Evolutionary conservation across 225 moss, liverwort and hornwort genomes (phyloP), one percentile per base, ranked within the genome.

Genomic region (Neckera pumila): DNA sequence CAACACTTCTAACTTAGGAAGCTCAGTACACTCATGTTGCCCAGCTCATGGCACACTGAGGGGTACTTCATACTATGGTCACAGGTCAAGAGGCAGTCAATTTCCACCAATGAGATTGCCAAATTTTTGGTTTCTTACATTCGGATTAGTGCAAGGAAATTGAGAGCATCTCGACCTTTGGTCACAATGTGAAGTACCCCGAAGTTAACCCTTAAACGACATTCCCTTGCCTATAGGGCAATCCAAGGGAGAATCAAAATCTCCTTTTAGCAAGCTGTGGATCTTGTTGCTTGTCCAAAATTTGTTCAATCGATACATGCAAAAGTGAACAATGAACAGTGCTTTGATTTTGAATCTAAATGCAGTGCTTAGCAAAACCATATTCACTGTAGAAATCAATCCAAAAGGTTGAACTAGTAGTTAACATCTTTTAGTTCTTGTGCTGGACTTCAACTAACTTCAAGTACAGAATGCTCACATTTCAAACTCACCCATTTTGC

Each of bases 371-470:
- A 0, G 0, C 38, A 67, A 13, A 38, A 7, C 38, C 38, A 38
- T 38, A 23, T 22, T 7, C 22, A 38, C 1, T 12, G 23, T 38
- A 69, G 38, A 38, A 38, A 23, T 69, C 7, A 0, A 7, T 38
- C 2, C 4, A 21, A 2, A n/a, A 66, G 12, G 66, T 66, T 66
- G 21, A 66, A 36, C 56, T 4, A n/a, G 67, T 22, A 13, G 22
- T 22, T 25, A 5, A 9, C 9, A 42, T 26, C 42, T 42, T 16
- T 5, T 43, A 16, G 28, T 10, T 43, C 72, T 43, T 28, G 3
- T 43, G 28, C 17, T 0, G 0, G 3, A 28, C 10, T 3, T 25
- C 10, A 4, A 28, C 38, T 17, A 4, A 28, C 38, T 17, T 22
- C 53, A 54, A 57, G 11, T 17, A 30, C n/a, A n/a, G n/a, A n/a